Base-by-base conservation (phyloP, 176 grass and related monocot species). In the Aegilops sharonensis region DNA sequence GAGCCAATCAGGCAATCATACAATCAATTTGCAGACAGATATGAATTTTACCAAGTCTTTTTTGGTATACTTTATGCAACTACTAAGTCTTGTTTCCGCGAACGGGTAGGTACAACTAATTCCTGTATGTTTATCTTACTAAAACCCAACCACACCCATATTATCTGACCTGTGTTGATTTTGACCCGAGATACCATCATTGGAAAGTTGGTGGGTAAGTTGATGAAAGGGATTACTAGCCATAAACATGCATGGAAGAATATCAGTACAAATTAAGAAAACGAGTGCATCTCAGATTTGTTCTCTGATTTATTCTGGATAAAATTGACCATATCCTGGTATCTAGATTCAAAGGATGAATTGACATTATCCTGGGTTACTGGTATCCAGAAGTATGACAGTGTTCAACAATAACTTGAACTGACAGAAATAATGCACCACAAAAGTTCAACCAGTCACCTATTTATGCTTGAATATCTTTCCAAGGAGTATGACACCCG, bases 71-170 rank as follows among this genome's bases (percentile, higher is more conserved):
- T 68, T 32, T 77, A 64, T 52, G 11, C 81, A 52, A 52, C 48
- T 52, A 52, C 48, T 52, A 52, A 17, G 48, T 6, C 48, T 17
- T 17, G 48, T 17, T 54, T 47, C 24, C 18, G 17, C 29, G 25
- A 77, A 82, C 34, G 0, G 64, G 71, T 86, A 78, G 78, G 83
- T 90, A 48, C 83, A 82, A 82, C 83, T 27, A 77, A 77, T 60
- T 43, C 34, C 6, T 75, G 78, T 39, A 86, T 25, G 71, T 30
- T 69, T 68, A 11, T 86, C 70, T 82, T 52, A 82, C 78, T 62
- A 71, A 10, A 77, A 77, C 36, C 27, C 71, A 68, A 30, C 77
- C 27, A 18, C 13, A 31, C 61, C 83, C 47, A 77, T n/a, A 27
- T 9, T 62, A 25, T 11, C 1, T 70, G 50, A 25, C 14, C 25